A percentile compares a stretch with the other conserved stretches of the same genome.
Evolutionary conservation across 768 basidiomycete species (phyloP).

Genomic region (Paxillus ammoniavirescens): DNA sequence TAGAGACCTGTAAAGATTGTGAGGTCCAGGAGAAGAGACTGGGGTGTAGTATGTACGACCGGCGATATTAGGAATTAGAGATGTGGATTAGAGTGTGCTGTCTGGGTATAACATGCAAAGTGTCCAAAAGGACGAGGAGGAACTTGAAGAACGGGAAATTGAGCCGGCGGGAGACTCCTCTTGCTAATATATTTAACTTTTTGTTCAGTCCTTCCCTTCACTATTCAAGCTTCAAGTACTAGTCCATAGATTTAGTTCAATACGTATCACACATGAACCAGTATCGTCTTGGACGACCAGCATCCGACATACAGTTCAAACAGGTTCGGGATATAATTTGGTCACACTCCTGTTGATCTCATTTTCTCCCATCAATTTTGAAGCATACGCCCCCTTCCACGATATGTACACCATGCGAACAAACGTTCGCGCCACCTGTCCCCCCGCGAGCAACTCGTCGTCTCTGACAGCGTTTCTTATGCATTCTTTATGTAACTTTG

Average conservation of each 20-base stretch:
- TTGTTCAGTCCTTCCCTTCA: not conserved
- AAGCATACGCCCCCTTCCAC: not conserved
- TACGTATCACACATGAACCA: not conserved
- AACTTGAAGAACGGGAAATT: not conserved
- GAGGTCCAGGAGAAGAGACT: not conserved
- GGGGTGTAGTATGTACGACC: slow-evolving; percentile 6
- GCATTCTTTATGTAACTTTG: too few relatives aligned
- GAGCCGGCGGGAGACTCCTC: not conserved
- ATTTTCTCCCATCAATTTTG: too few relatives aligned
- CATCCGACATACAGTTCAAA: too few relatives aligned
- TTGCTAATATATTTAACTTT: too few relatives aligned
- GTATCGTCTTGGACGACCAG: too few relatives aligned
- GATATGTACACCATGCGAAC: not conserved
- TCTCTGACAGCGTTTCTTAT: too few relatives aligned
- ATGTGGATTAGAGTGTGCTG: slow-evolving; percentile 9
- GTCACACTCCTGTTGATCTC: too few relatives aligned
- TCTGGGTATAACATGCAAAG: not conserved
- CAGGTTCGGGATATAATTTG: too few relatives aligned
- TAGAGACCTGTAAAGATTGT: not conserved
- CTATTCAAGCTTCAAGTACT: too few relatives aligned
- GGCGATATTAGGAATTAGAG: slow-evolving; percentile 11
- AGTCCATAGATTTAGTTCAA: not conserved
- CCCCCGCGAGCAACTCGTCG: too few relatives aligned
- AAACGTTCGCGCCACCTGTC: not conserved
- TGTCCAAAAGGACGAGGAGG: not conserved